A percentile compares a stretch with the other conserved stretches of the same genome.
phyloP scores from a whole-genome alignment of 345 rosid species.

The Leavenworthia alabamica region DNA sequence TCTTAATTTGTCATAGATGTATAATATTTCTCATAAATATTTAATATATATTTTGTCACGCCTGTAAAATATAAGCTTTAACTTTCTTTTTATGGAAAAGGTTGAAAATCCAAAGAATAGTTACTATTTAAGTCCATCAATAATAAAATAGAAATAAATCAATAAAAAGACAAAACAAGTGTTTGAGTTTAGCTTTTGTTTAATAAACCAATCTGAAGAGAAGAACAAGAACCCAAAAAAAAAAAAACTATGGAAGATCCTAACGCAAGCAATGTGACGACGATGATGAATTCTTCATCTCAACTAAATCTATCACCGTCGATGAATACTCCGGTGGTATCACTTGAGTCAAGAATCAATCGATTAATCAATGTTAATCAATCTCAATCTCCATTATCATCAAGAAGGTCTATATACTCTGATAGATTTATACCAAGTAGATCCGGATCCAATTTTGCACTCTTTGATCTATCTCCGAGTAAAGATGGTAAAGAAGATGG shows the following conservation, averaged over 20 bases:
- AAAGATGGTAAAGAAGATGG: conserved; percentile 63
- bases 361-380: conserved; percentile 71
- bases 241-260: conserved; percentile 35
- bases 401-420: conserved; percentile 70
- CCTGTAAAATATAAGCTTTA: conserved; percentile 7
- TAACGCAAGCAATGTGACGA: conserved; percentile 22
- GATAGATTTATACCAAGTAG: conserved; percentile 92
- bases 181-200: conserved; percentile 2
- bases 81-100: neutral
- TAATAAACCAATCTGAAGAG: no score
- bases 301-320: conserved; percentile 44
- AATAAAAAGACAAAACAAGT: no score
- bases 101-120: conserved; percentile 5
- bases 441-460: conserved; percentile 82
- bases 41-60: neutral
- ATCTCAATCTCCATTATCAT: conserved; percentile 56
- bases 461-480: conserved; percentile 56
- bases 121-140: no score
- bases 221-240: no score
- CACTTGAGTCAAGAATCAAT: conserved; percentile 46
- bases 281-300: conserved; percentile 25
- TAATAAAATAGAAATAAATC: no score
- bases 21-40: neutral
- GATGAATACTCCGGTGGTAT: conserved; percentile 33
- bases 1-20: conserved; percentile 6